Evolutionary conservation across 495 filamentous ascomycete genomes (phyloP).

Genomic region (Peziza echinospora): DNA sequence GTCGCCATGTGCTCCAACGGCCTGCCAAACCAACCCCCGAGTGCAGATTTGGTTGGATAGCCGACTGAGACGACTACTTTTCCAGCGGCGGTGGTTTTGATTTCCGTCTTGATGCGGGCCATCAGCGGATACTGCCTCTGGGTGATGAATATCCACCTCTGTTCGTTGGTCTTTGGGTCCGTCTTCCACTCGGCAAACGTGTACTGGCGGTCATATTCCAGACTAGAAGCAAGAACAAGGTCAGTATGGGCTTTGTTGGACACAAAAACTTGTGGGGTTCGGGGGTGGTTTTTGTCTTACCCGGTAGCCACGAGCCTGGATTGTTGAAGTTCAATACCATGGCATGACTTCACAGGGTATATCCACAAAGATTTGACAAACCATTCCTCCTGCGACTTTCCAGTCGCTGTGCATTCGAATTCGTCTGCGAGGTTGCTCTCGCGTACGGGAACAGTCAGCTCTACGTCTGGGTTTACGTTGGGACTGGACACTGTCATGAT

Average conservation of each 20-base stretch:
- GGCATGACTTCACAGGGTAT: conserved; percentile 77
- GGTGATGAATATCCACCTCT: conserved; percentile 60
- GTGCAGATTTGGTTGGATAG: conserved; percentile 2
- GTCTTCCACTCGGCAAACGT: conserved; percentile 20
- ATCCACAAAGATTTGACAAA: conserved; percentile 61
- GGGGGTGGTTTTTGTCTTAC: too few relatives aligned
- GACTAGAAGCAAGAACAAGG: conserved; percentile 9
- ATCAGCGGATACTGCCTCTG: conserved; percentile 52
- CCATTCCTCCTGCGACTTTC: conserved; percentile 20
- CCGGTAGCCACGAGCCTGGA: conserved; percentile 48
- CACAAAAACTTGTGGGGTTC: neutral
- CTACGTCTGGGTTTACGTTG: too few relatives aligned
- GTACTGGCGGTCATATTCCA: conserved; percentile 71
- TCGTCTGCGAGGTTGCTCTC: conserved; percentile 19
- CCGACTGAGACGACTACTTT: conserved; percentile 1
- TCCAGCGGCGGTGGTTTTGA: conserved; percentile 22
- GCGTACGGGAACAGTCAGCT: too few relatives aligned
- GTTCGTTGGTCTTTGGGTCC: conserved; percentile 12
- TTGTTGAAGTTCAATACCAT: conserved; percentile 48
- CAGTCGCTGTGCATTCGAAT: conserved; percentile 6
- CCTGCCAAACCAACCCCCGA: conserved; percentile 2
- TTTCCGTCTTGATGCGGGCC: conserved; percentile 49
- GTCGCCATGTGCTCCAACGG: conserved; percentile 7
- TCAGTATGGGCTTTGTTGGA: neutral
- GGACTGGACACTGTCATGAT: too few relatives aligned